These are phyloP conservation scores for Colletotrichum neosansevieriae DNA, from an alignment of 2,329 filamentous ascomycete genomes.

Conservation along the genomic window DNA sequence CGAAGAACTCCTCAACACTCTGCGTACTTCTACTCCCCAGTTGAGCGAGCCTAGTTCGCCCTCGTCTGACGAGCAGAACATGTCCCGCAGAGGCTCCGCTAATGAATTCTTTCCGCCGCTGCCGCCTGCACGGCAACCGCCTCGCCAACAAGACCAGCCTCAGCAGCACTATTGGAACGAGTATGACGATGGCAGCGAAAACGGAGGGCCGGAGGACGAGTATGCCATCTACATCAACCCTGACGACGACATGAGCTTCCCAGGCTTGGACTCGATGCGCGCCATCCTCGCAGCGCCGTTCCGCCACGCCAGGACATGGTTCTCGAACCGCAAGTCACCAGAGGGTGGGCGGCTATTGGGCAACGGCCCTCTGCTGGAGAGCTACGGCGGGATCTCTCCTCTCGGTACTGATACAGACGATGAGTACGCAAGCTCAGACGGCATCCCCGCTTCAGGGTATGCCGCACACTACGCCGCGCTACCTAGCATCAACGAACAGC, in stretches of 20 bases:
- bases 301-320: constrained; percentile 65
- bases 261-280: constrained; percentile 72
- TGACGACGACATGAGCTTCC: constrained; percentile 69
- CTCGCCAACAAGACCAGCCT: constrained; percentile 44
- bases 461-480: constrained; percentile 65
- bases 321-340: constrained; percentile 46
- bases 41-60: constrained; percentile 56
- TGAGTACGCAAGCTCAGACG: constrained; percentile 66
- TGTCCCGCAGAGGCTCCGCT: constrained; percentile 39
- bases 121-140: constrained; percentile 38
- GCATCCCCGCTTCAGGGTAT: constrained; percentile 63
- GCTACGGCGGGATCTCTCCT: constrained; percentile 42
- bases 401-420: constrained; percentile 55
- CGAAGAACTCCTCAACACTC: constrained; percentile 60
- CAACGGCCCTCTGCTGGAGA: constrained; percentile 26
- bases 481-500: constrained; percentile 65
- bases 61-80: constrained; percentile 44
- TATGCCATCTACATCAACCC: constrained; percentile 84
- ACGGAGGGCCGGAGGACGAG: constrained; percentile 64
- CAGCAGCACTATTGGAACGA: constrained; percentile 82
- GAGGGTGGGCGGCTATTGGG: constrained; percentile 26
- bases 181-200: constrained; percentile 84
- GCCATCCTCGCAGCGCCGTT: constrained; percentile 63
- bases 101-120: constrained; percentile 32
- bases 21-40: constrained; percentile 60